Percentiles rank a stretch among this genome's conserved stretches.
Evolutionary conservation across 495 filamentous ascomycete genomes (phyloP).

Genomic region (Oidiodendron maius): DNA sequence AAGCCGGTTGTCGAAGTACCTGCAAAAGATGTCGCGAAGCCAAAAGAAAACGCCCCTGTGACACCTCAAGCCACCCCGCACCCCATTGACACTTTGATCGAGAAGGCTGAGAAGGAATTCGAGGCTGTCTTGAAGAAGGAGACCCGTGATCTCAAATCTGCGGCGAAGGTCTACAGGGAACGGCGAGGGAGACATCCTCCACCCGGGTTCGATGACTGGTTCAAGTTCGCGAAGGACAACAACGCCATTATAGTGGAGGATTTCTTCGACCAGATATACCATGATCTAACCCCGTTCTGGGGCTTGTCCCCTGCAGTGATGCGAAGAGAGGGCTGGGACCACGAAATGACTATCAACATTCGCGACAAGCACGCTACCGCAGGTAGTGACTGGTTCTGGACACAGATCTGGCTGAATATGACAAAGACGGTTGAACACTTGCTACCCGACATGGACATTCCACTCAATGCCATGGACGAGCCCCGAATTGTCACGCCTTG

Average conservation of each 20-base stretch:
- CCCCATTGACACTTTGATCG: conserved; percentile 42
- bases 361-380: conserved; percentile 49
- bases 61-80: conserved; percentile 20
- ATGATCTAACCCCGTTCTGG: conserved; percentile 69
- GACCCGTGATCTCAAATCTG: conserved; percentile 45
- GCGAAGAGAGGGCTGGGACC: conserved; percentile 44
- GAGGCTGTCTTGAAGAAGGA: conserved; percentile 31
- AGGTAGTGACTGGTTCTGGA: conserved; percentile 55
- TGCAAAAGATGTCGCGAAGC: background rate
- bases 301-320: conserved; percentile 49
- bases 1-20: background rate
- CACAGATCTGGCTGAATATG: conserved; percentile 53
- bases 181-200: conserved; percentile 65
- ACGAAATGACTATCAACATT: conserved; percentile 55
- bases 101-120: conserved; percentile 35
- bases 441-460: conserved; percentile 67
- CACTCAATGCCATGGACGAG: conserved; percentile 65
- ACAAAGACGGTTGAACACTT: conserved; percentile 51
- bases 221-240: conserved; percentile 53
- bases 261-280: conserved; percentile 65
- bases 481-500: conserved; percentile 60
- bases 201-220: conserved; percentile 68
- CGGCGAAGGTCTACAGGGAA: conserved; percentile 55
- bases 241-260: conserved; percentile 62
- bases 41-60: background rate